Base-by-base conservation (phyloP, 331 rosid species). In the Quercus tomentella region DNA sequence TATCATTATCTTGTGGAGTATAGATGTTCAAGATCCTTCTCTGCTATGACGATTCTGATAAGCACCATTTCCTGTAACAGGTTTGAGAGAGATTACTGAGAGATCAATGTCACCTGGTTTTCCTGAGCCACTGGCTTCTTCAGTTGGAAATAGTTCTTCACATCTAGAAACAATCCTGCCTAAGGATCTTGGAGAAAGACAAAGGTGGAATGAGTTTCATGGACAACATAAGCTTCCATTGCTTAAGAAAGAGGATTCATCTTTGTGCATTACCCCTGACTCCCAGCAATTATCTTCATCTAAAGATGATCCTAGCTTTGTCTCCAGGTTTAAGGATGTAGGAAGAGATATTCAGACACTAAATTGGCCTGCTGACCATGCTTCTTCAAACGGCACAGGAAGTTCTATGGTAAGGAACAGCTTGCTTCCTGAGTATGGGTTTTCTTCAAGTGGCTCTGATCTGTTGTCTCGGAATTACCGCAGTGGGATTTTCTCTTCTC, bases 41-140 rank as follows among this genome's bases (percentile, higher is more conserved):
- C 73, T 83, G 52, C 75, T 21, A 58, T 70, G 66, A 76, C 35
- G 26, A 82, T 82, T 82, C 82, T 88, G 77, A 86, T 75, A 67
- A 79, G 78, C 77, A 23, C 82, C 78, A 81, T 90, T 57, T 80
- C 78, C 75, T 84, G 79, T 74, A 33, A 81, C 97, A 92, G 98
- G 93, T 80, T 76, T 72, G 66, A 72, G 69, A 76, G 94, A 74
- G 76, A 73, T 78, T 57, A 73, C 79, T 63, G 84, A 82, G 78
- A 75, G 83, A 87, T 74, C 89, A 71, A 86, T 82, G 76, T 84
- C 54, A 74, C 83, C 90, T 76, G 81, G 86, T 82, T 80, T 79
- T 80, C 79, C 67, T 70, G 75, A 81, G 62, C 79, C 81, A 23
- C 68, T 43, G 67, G 81, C 86, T 79, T 77, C 93, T 86, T 82